Evolutionary conservation across 306 rosid genomes (phyloP).

Genomic region (Rubus idaeus): DNA sequence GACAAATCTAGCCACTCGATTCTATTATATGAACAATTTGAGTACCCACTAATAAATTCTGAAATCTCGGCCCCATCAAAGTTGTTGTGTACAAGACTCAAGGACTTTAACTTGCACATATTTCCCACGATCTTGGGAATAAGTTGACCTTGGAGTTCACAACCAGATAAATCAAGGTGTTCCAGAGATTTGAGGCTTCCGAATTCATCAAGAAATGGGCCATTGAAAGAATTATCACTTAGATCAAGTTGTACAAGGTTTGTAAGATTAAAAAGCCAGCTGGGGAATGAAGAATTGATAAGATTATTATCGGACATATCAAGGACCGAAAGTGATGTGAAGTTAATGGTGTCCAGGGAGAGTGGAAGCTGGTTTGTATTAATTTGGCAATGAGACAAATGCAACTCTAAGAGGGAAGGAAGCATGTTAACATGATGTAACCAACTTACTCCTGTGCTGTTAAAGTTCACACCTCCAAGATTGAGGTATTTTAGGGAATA

Average conservation of each 20-base stretch:
- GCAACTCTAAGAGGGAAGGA: too few species aligned
- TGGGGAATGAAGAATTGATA: not conserved
- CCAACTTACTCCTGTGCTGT: too few species aligned
- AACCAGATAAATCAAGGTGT: not conserved
- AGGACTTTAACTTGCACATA: not conserved
- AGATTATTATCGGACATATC: not conserved
- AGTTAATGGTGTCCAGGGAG: too few species aligned
- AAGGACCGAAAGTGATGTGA: too few species aligned
- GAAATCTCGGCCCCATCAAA: not conserved
- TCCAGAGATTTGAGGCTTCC: not conserved
- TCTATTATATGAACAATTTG: not conserved
- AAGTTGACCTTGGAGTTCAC: not conserved
- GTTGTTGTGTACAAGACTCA: not conserved
- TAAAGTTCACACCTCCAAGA: too few species aligned
- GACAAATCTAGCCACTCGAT: not conserved
- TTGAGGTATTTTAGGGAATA: too few species aligned
- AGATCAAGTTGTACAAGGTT: not conserved
- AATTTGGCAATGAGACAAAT: too few species aligned
- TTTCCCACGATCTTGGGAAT: not conserved
- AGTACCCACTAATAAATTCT: not conserved
- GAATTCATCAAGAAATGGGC: not conserved
- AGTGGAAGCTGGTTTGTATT: too few species aligned
- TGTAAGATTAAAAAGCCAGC: not conserved
- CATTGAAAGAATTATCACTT: not conserved
- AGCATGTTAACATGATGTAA: too few species aligned